A percentile compares a stretch with the other conserved stretches of the same genome.
phyloP scores from a whole-genome alignment of 2,329 filamentous ascomycete species.

The Pseudogymnoascus sp. region DNA sequence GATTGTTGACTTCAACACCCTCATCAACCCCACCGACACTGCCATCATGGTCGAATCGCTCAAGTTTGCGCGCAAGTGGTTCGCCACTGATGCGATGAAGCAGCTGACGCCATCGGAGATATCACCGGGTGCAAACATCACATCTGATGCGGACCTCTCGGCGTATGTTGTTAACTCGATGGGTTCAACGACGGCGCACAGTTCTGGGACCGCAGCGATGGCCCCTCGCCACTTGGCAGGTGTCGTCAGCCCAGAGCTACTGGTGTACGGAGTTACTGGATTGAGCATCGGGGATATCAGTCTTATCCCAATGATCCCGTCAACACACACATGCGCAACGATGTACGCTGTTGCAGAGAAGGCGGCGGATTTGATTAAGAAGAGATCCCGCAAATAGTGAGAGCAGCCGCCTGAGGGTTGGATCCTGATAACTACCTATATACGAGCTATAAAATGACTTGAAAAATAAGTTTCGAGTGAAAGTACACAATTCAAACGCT shows the following conservation, averaged over 20 bases:
- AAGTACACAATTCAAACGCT: not conserved
- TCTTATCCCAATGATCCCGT: slow-evolving; percentile 22
- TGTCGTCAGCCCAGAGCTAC: slow-evolving; percentile 16
- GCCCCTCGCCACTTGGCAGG: slow-evolving; percentile 14
- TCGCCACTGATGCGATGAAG: slow-evolving; percentile 20
- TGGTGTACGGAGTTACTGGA: slow-evolving; percentile 15
- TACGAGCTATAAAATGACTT: not conserved
- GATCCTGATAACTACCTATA: not conserved
- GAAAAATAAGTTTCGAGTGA: not conserved
- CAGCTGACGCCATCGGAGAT: slow-evolving; percentile 25
- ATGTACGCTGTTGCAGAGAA: slow-evolving; percentile 15
- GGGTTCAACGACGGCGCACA: slow-evolving; percentile 34
- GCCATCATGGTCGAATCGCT: slow-evolving; percentile 27
- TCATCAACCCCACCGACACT: slow-evolving; percentile 31
- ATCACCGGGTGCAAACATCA: slow-evolving; percentile 23
- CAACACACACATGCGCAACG: slow-evolving; percentile 8
- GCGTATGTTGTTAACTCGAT: slow-evolving; percentile 25
- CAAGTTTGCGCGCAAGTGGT: slow-evolving; percentile 22
- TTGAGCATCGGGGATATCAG: slow-evolving; percentile 16
- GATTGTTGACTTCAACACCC: slow-evolving; percentile 29
- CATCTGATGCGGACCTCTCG: slow-evolving; percentile 21
- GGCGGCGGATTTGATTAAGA: slow-evolving; percentile 12
- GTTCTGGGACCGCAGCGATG: slow-evolving; percentile 18
- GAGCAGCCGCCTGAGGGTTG: not conserved
- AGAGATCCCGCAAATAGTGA: not conserved